Evolutionary conservation across 73 alveolate species (phyloP).

Genomic region (Tetrahymena thermophila): DNA sequence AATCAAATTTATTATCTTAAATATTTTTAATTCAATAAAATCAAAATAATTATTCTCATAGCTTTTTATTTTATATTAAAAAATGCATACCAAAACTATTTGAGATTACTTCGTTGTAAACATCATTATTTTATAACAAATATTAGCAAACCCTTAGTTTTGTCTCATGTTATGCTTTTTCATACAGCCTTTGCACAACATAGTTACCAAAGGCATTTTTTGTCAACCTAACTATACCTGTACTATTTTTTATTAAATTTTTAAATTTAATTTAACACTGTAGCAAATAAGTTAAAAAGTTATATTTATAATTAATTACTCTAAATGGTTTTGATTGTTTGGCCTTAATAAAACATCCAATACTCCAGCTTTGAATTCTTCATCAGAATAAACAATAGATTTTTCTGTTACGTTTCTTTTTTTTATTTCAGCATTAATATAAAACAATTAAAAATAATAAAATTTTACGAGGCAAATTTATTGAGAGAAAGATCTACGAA

Average conservation of each 20-base stretch:
- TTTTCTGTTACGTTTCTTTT: neutral
- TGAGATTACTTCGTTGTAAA: neutral
- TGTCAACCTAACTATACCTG: neutral
- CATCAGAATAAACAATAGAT: neutral
- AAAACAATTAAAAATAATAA: neutral
- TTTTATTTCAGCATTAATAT: neutral
- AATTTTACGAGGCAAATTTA: neutral
- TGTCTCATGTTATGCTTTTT: neutral
- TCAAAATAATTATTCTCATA: no score
- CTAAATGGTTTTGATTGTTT: neutral
- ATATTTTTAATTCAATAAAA: no score
- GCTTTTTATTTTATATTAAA: neutral
- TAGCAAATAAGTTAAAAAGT: no score
- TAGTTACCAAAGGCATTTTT: neutral
- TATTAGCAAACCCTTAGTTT: neutral
- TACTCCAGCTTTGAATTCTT: neutral
- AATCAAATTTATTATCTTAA: neutral
- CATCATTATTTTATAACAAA: neutral
- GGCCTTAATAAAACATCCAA: neutral
- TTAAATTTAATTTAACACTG: no score
- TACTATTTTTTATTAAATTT: neutral
- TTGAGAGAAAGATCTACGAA: neutral
- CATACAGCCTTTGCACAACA: neutral
- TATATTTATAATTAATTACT: no score
- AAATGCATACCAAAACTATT: neutral